Evolutionary conservation across 352 stramenopile genomes (phyloP).

Genomic region (Globisporangium parvum): DNA sequence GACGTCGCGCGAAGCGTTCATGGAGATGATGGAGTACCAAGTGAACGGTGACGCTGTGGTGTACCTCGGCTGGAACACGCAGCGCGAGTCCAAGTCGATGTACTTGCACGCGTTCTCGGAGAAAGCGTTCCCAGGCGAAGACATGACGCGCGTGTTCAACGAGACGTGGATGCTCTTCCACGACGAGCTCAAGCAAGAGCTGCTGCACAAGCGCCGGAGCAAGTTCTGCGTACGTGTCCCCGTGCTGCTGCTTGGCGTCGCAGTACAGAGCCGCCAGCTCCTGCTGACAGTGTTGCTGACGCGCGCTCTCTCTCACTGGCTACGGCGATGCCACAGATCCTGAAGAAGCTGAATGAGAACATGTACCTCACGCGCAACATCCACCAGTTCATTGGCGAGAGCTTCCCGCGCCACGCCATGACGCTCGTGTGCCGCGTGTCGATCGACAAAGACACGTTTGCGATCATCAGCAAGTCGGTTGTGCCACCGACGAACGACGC

Average conservation of each 20-base stretch:
- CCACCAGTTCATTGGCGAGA: slow-evolving; percentile 85
- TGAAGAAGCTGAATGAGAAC: slow-evolving; percentile 82
- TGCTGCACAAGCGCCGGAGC: slow-evolving; percentile 64
- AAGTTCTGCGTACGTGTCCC: slow-evolving; percentile 80
- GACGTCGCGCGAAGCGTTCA: slow-evolving; percentile 62
- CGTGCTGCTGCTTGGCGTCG: neutral
- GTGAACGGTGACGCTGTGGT: slow-evolving; percentile 56
- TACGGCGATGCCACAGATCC: slow-evolving; percentile 33
- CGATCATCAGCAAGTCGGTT: slow-evolving; percentile 79
- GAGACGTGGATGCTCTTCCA: slow-evolving; percentile 74
- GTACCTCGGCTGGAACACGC: slow-evolving; percentile 76
- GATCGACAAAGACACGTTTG: slow-evolving; percentile 78
- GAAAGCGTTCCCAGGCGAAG: slow-evolving; percentile 61
- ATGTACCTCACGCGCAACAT: slow-evolving; percentile 85
- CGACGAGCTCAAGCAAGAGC: slow-evolving; percentile 67
- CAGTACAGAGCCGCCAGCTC: neutral
- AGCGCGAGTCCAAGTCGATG: slow-evolving; percentile 83
- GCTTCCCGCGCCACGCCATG: slow-evolving; percentile 80
- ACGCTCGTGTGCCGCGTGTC: slow-evolving; percentile 76
- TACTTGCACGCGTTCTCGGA: slow-evolving; percentile 76
- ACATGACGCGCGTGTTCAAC: slow-evolving; percentile 74
- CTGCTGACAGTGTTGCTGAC: neutral
- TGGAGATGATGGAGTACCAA: slow-evolving; percentile 80
- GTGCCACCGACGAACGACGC: slow-evolving; percentile 72
- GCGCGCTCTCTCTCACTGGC: neutral